Base-by-base conservation (phyloP, 345 rosid genomes). In the Lepidium sativum region DNA sequence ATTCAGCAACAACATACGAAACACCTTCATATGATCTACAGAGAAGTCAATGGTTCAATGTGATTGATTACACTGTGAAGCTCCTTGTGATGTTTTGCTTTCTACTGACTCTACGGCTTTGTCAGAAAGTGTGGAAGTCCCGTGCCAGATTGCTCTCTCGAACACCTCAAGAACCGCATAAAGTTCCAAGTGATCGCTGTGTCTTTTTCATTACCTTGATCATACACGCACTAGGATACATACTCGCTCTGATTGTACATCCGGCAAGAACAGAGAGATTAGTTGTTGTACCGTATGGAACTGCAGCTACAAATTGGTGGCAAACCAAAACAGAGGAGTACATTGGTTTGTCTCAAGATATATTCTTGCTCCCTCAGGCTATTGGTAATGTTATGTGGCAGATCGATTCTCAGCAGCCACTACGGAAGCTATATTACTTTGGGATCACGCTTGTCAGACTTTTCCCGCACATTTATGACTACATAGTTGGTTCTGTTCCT, bases 341-440 rank as follows among this genome's bases (percentile, higher is more conserved):
- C 54, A 68, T 83, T 9, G 98, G 98, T 73, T 88, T 91, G 37
- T 80, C 77, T 63, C 98, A 91, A 72, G 98, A 91, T 63, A 81
- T 88, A 54, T 91, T 84, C 83, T 81, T 91, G 77, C 88, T 91
- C 4, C 98, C 98, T 55, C 98, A 91, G 73, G 84, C 88, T 16
- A 81, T 88, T 18, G 90, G 86, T 35, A 86, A 86, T 64, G 51
- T 83, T 14, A 27, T 84, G 11, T 91, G 98, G 98, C 88, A 85
- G 67, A 77, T 83, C 2, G 82, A 88, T 54, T 73, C 75, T 39
- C 44, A 75, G 78, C 64, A 71, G 77, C 88, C 98, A 9, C 77
- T 91, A 25, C 43, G 83, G 72, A 81, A 81, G 62, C 80, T 80
- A 14, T 91, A 91, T 60, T 86, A 75, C 61, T 57, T 83, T 0